Percentiles rank a stretch among this genome's conserved stretches.
These are phyloP conservation scores for Amphibolis antarctica DNA, from an alignment of 106 monocot genomes.

Conservation along the genomic window DNA sequence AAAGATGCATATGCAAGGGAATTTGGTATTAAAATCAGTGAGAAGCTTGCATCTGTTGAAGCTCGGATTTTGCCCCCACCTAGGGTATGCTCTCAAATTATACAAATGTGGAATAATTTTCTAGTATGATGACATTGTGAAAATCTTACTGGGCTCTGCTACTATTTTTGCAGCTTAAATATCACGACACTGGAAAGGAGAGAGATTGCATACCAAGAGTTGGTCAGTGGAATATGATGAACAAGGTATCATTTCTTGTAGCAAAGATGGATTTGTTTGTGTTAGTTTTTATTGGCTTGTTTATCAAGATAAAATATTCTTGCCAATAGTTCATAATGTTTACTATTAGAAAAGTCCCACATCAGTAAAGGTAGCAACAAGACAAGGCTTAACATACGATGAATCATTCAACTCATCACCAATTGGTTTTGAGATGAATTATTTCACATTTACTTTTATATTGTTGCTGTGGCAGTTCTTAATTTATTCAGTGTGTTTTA, in stretches of 20 bases:
- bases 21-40: slow-evolving; percentile 27
- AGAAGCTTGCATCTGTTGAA: slow-evolving; percentile 27
- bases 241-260: slow-evolving; percentile 21
- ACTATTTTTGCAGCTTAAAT: slow-evolving; percentile 23
- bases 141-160: background rate
- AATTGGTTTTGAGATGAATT: too few relatives aligned
- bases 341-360: too few relatives aligned
- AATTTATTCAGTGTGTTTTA: too few relatives aligned
- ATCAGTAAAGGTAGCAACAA: too few relatives aligned
- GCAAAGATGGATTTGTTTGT: too few relatives aligned
- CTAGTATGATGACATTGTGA: background rate
- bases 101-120: background rate
- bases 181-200: slow-evolving; percentile 37
- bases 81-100: slow-evolving; percentile 5
- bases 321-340: too few relatives aligned
- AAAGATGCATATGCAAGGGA: slow-evolving; percentile 21
- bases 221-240: slow-evolving; percentile 47
- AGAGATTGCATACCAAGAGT: slow-evolving; percentile 26
- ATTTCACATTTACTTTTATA: too few relatives aligned
- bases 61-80: slow-evolving; percentile 37
- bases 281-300: too few relatives aligned
- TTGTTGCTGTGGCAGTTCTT: too few relatives aligned
- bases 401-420: too few relatives aligned
- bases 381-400: too few relatives aligned
- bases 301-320: too few relatives aligned